These are phyloP conservation scores for Meira nashicola DNA, from an alignment of 1,284 basidiomycete genomes.

Conservation along the genomic window DNA sequence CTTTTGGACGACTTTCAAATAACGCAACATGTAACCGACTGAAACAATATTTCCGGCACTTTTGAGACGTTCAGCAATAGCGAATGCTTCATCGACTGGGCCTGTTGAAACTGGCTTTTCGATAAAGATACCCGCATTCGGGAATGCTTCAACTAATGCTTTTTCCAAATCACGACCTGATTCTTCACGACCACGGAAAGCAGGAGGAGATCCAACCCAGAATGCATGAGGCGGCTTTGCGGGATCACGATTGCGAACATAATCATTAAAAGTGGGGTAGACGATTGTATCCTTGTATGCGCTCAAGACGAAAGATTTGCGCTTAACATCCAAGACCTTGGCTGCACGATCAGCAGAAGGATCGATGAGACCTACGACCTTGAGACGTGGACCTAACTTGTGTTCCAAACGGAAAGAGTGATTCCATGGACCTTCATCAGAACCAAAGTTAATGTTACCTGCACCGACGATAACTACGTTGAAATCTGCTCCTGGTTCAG, in stretches of 20 bases:
- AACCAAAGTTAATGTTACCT: constrained; percentile 18
- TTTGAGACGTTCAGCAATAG: constrained; percentile 49
- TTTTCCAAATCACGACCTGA: constrained; percentile 79
- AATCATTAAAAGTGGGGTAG: constrained; percentile 83
- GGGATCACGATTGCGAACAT: constrained; percentile 56
- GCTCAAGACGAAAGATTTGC: constrained; percentile 84
- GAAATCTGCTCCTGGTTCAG: constrained; percentile 49
- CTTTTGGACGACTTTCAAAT: constrained; percentile 73
- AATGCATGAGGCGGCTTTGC: constrained; percentile 61
- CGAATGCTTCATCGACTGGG: constrained; percentile 58
- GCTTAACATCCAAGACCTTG: constrained; percentile 78
- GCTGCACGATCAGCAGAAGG: constrained; percentile 77
- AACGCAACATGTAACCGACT: constrained; percentile 67
- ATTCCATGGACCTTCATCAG: constrained; percentile 53
- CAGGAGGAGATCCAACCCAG: constrained; percentile 86
- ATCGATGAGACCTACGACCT: constrained; percentile 90
- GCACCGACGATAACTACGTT: constrained; percentile 52
- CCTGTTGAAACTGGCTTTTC: constrained; percentile 93
- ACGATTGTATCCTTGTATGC: constrained; percentile 88
- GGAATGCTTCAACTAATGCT: constrained; percentile 79
- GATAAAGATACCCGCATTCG: constrained; percentile 71
- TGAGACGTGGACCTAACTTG: constrained; percentile 92
- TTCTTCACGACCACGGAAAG: constrained; percentile 64
- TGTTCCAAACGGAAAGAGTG: constrained; percentile 35
- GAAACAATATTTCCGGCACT: constrained; percentile 66